Conservation (phyloP, 2,329 filamentous ascomycete genomes). For the Apiospora malaysiana region DNA sequence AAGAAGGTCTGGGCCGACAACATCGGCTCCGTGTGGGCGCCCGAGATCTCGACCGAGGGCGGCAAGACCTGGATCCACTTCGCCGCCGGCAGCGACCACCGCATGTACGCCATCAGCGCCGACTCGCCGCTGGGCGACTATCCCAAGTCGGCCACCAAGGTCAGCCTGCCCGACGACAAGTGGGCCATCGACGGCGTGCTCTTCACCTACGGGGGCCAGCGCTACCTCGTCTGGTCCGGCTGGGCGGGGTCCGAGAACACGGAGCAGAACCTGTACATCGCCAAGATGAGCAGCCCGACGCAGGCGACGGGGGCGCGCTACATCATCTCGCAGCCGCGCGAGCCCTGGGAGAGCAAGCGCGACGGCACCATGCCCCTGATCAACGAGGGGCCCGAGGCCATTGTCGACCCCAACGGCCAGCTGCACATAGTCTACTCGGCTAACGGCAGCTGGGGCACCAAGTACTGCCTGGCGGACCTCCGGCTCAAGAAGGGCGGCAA, state of each 20-base stretch:
- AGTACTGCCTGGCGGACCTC: slow-evolving; percentile 35
- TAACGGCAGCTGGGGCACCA: slow-evolving; percentile 34
- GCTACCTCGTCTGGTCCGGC: slow-evolving; percentile 37
- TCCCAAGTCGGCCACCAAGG: slow-evolving; percentile 26
- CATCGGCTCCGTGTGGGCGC: slow-evolving; percentile 31
- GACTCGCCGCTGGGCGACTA: slow-evolving; percentile 29
- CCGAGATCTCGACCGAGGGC: slow-evolving; percentile 29
- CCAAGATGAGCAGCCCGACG: slow-evolving; percentile 31
- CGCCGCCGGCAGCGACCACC: slow-evolving; percentile 28
- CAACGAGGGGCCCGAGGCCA: slow-evolving; percentile 34
- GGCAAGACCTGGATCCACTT: slow-evolving; percentile 33
- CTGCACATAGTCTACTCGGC: slow-evolving; percentile 37
- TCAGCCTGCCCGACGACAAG: slow-evolving; percentile 31
- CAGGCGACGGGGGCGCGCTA: slow-evolving; percentile 29
- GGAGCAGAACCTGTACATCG: slow-evolving; percentile 35
- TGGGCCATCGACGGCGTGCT: slow-evolving; percentile 36
- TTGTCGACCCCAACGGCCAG: slow-evolving; percentile 34
- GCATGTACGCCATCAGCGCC: slow-evolving; percentile 34
- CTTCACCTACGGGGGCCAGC: slow-evolving; percentile 29
- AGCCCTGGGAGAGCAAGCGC: slow-evolving; percentile 30
- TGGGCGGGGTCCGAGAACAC: slow-evolving; percentile 26
- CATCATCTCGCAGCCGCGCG: slow-evolving; percentile 35
- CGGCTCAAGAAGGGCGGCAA: slow-evolving; percentile 33
- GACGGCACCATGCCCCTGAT: slow-evolving; percentile 29
- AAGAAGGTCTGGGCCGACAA: slow-evolving; percentile 31